Base-by-base conservation (phyloP, 1,139 yeast genomes). In the Geotrichum cucujoidarum region DNA sequence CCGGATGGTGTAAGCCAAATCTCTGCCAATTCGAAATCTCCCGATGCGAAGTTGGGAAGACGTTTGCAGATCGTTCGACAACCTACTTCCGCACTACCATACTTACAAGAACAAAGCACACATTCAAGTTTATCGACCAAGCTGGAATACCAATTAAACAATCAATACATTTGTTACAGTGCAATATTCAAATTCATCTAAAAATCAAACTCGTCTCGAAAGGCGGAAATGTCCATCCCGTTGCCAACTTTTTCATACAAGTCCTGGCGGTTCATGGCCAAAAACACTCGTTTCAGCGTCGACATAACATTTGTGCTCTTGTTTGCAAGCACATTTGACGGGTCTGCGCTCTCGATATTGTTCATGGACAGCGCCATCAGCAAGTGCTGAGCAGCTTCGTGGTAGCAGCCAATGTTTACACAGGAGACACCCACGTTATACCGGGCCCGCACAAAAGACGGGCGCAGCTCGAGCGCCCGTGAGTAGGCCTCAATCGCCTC, bases 401-500 rank as follows among this genome's bases (percentile, higher is more conserved):
- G 83, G 67, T 86, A 89, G 70, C 97, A 89, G 0, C 97, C 97
- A 66, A 92, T 89, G 65, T 90, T 92, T 62, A 90, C 88, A 60
- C 95, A 89, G 1, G 95, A 84, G 8, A 92, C 97, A 6, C 97
- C 97, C 51, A 92, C 70, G 65, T 92, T 92, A 68, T 90, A 92
- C 51, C 98, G 76, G 2, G 97, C 97, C 53, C 98, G 78, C 4
- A 92, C 98, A 72, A 92, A 92, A 16, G 95, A 84, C 1, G 98
- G 97, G 57, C 92, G 85, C 56, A 92, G 71, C 63, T 84, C 89
- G 50, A 92, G 72, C 0, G 97, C 97, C 55, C 70, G 79, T 62
- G 88, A 86, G 64, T 92, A 92, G 1, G 97, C 97, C 57, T 88
- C 90, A 33, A 92, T 90, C 1, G 97, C 97, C 63, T 90, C 97